Evolutionary conservation across 768 basidiomycete genomes (phyloP), one percentile per base, ranked within the genome.

Genomic region (Termitomyces sp.): DNA sequence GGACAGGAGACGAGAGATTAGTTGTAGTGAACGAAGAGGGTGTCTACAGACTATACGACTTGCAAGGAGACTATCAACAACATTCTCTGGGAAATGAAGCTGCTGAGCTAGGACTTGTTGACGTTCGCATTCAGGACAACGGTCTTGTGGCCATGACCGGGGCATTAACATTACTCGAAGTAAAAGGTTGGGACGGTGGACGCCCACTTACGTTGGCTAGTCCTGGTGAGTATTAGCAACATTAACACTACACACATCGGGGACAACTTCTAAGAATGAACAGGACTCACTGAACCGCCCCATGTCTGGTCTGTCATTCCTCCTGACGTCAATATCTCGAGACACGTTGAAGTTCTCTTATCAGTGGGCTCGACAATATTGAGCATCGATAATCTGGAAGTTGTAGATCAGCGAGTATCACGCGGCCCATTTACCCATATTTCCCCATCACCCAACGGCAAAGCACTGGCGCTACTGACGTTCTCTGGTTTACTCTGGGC

Each of bases 11-110:
- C 63, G 92, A 95, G 67, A 79, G 84, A 39, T 78, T 99, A 35
- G 83, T 87, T 0, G 82, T 98, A 14, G 72, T 98, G 39, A 91
- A 94, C 66, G 94, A 96, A 70, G 94, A 98, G 63, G 95, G 96
- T 25, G 79, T 81, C 6, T 99, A 97, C 71, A 80, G 97, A 45
- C 63, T 98, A 25, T 98, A 98, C 65, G 89, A 93, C 72, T 73
- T 92, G 34, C 87, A 91, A 70, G 86, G 87, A 54, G 89, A 90
- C 62, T 97, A 94, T 66, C 75, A 82, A 56, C 94, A 98, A 59
- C 81, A 86, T 67, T 92, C 93, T 0, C 78, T 98, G 2, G 94
- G 93, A 8, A 75, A 75, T 9, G 94, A 96, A 51, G 91, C 89
- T 0, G 79, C 81, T 5, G 94, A 95, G 68, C 73, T 85, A 57